These are phyloP conservation scores for Chalciporus sphaerocephalus DNA, from an alignment of 768 basidiomycete genomes.

Conservation along the genomic window DNA sequence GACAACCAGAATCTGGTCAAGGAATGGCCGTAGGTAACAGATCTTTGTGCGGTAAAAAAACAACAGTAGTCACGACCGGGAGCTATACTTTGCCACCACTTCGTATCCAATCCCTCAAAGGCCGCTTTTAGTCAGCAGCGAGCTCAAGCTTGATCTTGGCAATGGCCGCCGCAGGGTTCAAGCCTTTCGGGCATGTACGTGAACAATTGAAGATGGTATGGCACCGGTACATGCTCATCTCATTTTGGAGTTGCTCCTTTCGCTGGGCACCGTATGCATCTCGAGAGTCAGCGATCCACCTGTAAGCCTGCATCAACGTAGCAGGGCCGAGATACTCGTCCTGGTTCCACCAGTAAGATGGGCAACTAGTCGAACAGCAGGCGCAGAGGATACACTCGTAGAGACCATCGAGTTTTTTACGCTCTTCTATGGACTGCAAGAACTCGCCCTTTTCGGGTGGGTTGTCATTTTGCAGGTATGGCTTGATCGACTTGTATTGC, in stretches of 20 bases:
- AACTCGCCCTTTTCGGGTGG: conserved; percentile 81
- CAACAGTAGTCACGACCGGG: background rate
- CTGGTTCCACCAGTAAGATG: conserved; percentile 99
- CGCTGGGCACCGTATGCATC: conserved; percentile 76
- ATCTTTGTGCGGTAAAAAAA: background rate
- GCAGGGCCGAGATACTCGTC: conserved; percentile 98
- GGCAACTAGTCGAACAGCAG: conserved; percentile 97
- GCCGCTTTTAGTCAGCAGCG: conserved; percentile 53
- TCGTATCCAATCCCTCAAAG: background rate
- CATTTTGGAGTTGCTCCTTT: conserved; percentile 91
- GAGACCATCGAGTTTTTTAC: conserved; percentile 92
- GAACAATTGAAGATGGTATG: conserved; percentile 99
- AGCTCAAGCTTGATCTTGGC: conserved; percentile 92
- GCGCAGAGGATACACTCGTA: conserved; percentile 98
- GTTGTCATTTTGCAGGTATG: conserved; percentile 91
- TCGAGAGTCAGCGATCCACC: conserved; percentile 98
- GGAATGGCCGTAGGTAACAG: background rate
- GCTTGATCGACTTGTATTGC: conserved; percentile 99
- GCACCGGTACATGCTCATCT: conserved; percentile 94
- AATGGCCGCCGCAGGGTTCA: conserved; percentile 90
- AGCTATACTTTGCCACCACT: background rate
- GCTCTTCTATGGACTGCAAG: conserved; percentile 86
- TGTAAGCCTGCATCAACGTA: conserved; percentile 92
- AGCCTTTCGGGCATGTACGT: conserved; percentile 95
- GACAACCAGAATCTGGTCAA: too few relatives aligned